Base-by-base conservation (phyloP, 306 rosid genomes). In the Hippophae gyantsensis region DNA sequence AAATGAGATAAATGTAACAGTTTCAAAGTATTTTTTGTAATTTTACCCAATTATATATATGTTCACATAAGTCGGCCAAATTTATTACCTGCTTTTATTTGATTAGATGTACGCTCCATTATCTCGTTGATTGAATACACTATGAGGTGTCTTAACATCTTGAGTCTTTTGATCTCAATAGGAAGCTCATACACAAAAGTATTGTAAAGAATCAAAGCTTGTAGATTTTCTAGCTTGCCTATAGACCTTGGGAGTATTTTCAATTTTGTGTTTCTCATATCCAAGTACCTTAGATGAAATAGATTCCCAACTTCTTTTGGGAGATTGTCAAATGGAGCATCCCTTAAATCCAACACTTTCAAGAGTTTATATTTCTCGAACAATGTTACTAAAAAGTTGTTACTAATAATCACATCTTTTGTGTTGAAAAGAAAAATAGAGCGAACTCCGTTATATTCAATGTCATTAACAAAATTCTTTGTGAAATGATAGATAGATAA, bases 341-440 rank as follows among this genome's bases (percentile, higher is more conserved):
- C 42, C 2, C 12, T 13, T 7, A 64, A 45, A 5, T 64, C 69
- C 5, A 64, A 10, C 12, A 53, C 53, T 56, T 40, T 64, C 48
- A 64, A 12, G 27, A 61, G 44, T 8, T 38, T 47, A 9, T 46
- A 47, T 8, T 38, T 38, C 5, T 46, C 26, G 7, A 10, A 0
- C 32, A 45, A 57, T 18, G 14, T 43, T 0, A 42, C 3, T 1
- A 56, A 12, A 9, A 51, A 45, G 5, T 47, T 45, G 2, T 7
- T 38, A 13, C 1, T 11, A 8, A 0, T 42, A 6, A 38, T 40
- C 42, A 6, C 23, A 18, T 18, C 23, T 18, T 18, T 18, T 18
- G 13, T 23, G 2, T 32, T 11, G 32, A 61, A 61, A 10, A 61
- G 10, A 40, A 61, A 61, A 47, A 47, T 23, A 25, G 65, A 61